These are phyloP conservation scores for Funneliformis geosporum DNA, from an alignment of 192 early-diverging fungal species.

Conservation along the genomic window DNA sequence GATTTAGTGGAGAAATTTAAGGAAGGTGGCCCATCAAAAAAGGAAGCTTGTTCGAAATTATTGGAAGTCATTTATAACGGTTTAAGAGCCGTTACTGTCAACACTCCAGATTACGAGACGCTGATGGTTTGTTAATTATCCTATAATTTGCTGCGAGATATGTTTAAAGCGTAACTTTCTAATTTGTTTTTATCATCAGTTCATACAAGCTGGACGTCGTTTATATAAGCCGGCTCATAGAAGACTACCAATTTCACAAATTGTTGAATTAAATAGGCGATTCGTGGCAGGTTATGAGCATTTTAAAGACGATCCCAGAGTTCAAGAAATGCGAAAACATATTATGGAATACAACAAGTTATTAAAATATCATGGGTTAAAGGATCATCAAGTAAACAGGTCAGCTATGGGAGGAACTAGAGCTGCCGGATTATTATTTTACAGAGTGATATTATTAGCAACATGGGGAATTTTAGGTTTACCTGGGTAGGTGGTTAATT, in stretches of 20 bases:
- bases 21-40: constrained; percentile 78
- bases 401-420: constrained; percentile 66
- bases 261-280: constrained; percentile 85
- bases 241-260: constrained; percentile 82
- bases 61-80: constrained; percentile 77
- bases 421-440: constrained; percentile 68
- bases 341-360: constrained; percentile 86
- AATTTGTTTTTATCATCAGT: constrained; percentile 41
- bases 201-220: constrained; percentile 91
- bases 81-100: constrained; percentile 88
- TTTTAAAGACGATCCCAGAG: constrained; percentile 80
- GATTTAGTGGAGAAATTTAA: constrained; percentile 85
- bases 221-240: constrained; percentile 88
- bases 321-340: constrained; percentile 74
- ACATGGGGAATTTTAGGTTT: constrained; percentile 76
- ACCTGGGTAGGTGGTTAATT: constrained; percentile 68
- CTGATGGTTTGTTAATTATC: constrained; percentile 65
- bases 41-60: constrained; percentile 79
- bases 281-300: constrained; percentile 82
- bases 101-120: constrained; percentile 90
- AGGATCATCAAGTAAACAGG: constrained; percentile 93
- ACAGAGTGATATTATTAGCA: constrained; percentile 68
- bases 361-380: constrained; percentile 89
- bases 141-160: neutral
- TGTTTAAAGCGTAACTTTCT: neutral